These are phyloP conservation scores for Crithidia acanthocephali DNA, from an alignment of 208 protist species.

Conservation along the genomic window DNA sequence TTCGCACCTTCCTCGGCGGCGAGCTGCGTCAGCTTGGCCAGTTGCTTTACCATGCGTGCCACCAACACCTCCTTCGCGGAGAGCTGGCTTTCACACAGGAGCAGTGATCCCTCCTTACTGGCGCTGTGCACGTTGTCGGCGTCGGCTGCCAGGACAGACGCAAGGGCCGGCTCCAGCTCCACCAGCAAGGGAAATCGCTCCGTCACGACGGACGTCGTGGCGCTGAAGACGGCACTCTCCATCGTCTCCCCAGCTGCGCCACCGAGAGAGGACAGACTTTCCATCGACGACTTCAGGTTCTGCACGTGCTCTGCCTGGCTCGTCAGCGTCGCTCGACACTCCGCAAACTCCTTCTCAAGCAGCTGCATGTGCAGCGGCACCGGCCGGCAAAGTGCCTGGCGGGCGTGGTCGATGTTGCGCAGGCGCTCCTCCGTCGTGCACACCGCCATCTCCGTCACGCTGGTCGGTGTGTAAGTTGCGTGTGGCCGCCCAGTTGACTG, in stretches of 20 bases:
- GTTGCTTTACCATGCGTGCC: slow-evolving; percentile 22
- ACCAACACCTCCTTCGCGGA: slow-evolving; percentile 8
- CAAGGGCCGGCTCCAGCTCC: slow-evolving; percentile 29
- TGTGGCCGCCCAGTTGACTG: background rate
- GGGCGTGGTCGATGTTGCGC: slow-evolving; percentile 30
- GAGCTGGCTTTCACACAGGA: slow-evolving; percentile 19
- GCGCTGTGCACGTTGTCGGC: background rate
- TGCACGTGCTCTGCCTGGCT: slow-evolving; percentile 8
- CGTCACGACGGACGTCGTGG: background rate
- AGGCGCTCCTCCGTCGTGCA: slow-evolving; percentile 37
- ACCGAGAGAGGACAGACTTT: background rate
- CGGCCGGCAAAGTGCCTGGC: slow-evolving; percentile 21
- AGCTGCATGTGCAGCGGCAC: slow-evolving; percentile 24
- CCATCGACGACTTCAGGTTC: background rate
- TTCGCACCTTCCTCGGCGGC: slow-evolving; percentile 3
- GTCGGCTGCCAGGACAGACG: background rate
- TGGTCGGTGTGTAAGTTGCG: background rate
- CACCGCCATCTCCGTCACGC: slow-evolving; percentile 31
- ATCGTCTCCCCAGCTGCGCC: background rate
- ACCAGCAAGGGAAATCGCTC: slow-evolving; percentile 18
- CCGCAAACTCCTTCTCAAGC: slow-evolving; percentile 14
- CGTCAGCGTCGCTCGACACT: slow-evolving; percentile 1
- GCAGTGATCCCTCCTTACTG: slow-evolving; percentile 13
- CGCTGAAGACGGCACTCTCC: background rate
- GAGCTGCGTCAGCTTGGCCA: slow-evolving; percentile 15